phyloP scores from a whole-genome alignment of 768 basidiomycete species.

The Asterophora parasitica region DNA sequence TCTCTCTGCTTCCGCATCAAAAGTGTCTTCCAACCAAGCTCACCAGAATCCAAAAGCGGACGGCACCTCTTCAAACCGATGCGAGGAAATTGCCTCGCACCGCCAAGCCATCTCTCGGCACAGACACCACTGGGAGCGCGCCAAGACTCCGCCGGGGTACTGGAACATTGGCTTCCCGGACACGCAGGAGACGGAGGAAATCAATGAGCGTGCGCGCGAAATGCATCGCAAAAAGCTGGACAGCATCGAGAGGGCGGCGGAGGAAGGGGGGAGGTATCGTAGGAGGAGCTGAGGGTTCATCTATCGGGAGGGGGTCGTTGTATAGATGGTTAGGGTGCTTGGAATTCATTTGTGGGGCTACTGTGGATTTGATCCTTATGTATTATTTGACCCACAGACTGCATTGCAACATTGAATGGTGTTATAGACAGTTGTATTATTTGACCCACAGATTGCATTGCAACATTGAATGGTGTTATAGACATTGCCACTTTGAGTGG shows the following conservation, averaged over 20 bases:
- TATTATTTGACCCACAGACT: too few relatives aligned
- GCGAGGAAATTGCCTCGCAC: conserved; percentile 43
- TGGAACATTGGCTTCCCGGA: conserved; percentile 89
- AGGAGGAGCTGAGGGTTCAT: conserved; percentile 15
- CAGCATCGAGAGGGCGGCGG: conserved; percentile 59
- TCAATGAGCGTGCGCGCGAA: conserved; percentile 68
- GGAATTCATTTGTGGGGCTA: too few relatives aligned
- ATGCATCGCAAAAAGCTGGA: conserved; percentile 67
- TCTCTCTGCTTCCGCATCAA: conserved; percentile 4
- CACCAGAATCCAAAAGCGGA: too few relatives aligned
- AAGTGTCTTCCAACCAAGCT: neutral
- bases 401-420: too few relatives aligned
- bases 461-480: too few relatives aligned
- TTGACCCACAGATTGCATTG: too few relatives aligned
- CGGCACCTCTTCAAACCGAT: too few relatives aligned
- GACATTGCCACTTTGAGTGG: too few relatives aligned
- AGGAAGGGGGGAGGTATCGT: conserved; percentile 36
- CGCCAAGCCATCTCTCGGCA: conserved; percentile 70
- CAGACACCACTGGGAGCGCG: conserved; percentile 63
- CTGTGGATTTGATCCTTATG: too few relatives aligned
- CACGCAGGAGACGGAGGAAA: conserved; percentile 74
- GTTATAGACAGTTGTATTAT: too few relatives aligned
- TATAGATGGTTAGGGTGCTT: too few relatives aligned
- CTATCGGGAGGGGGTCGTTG: too few relatives aligned
- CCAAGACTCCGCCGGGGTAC: conserved; percentile 79